These are phyloP conservation scores for Penicillium pancosmium DNA, from an alignment of 495 filamentous ascomycete species.

Conservation along the genomic window DNA sequence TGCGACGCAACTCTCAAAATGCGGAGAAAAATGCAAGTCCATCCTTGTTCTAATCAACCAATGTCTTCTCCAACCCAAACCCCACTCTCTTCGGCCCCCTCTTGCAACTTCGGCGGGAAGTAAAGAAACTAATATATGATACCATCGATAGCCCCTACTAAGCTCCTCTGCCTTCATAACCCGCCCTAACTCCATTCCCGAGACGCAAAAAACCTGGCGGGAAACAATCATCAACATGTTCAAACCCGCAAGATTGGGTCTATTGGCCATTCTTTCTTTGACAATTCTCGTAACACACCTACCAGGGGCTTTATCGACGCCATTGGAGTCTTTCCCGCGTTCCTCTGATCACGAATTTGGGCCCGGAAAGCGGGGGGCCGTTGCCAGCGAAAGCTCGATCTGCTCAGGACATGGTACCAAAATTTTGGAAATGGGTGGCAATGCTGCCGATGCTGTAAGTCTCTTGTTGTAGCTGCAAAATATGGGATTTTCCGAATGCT, in stretches of 20 bases:
- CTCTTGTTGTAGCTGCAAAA: background rate
- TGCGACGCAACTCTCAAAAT: background rate
- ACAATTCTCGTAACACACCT: conserved; percentile 28
- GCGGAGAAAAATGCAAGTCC: conserved; percentile 5
- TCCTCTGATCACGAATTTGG: conserved; percentile 12
- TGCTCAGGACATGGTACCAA: conserved; percentile 79
- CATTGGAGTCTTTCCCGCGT: conserved; percentile 21
- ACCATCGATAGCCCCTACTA: background rate
- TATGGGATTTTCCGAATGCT: background rate
- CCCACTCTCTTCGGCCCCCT: background rate
- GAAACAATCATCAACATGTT: conserved; percentile 14
- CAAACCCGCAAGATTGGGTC: conserved; percentile 18
- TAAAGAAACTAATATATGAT: background rate
- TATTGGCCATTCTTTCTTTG: conserved; percentile 25
- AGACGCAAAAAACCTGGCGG: conserved; percentile 4
- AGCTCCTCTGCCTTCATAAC: conserved; percentile 5
- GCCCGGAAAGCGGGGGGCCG: conserved; percentile 62
- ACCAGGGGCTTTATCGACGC: conserved; percentile 26
- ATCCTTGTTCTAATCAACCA: background rate
- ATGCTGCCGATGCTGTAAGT: conserved; percentile 72
- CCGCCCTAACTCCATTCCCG: background rate
- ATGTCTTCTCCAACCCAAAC: background rate
- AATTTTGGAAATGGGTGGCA: conserved; percentile 68
- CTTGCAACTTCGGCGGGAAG: background rate
- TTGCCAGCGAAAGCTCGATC: conserved; percentile 75